phyloP scores from a whole-genome alignment of 2,329 filamentous ascomycete species.

The Fusarium liriodendri region DNA sequence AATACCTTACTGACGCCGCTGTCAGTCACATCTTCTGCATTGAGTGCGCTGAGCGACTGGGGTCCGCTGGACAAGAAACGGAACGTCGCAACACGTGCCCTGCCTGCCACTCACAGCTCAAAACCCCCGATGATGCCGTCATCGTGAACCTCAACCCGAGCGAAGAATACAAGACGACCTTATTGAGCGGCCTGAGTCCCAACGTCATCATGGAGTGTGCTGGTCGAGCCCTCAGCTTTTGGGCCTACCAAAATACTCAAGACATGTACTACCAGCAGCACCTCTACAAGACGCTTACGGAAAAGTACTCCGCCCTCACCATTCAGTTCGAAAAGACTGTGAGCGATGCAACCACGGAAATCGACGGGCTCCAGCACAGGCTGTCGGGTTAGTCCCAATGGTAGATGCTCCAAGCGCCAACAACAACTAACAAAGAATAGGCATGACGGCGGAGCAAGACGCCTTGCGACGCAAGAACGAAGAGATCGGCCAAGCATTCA shows the following conservation, averaged over 20 bases:
- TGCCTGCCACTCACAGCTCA: constrained; percentile 76
- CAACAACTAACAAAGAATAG: constrained; percentile 43
- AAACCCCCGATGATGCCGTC: constrained; percentile 80
- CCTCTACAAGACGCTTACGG: constrained; percentile 75
- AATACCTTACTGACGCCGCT: not conserved
- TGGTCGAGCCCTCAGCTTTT: constrained; percentile 82
- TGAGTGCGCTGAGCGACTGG: constrained; percentile 74
- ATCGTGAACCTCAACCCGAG: constrained; percentile 78
- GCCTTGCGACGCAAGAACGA: constrained; percentile 76
- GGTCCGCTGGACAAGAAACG: constrained; percentile 61
- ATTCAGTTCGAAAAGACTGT: constrained; percentile 78
- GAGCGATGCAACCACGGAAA: constrained; percentile 79
- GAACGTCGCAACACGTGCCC: constrained; percentile 70
- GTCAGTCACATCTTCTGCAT: constrained; percentile 86
- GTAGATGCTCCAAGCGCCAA: not conserved
- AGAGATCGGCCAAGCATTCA: constrained; percentile 73
- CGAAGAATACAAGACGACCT: constrained; percentile 90
- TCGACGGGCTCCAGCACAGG: constrained; percentile 73
- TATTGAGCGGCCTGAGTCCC: constrained; percentile 85
- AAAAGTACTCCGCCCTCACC: constrained; percentile 75
- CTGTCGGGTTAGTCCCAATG: constrained; percentile 63
- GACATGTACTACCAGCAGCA: constrained; percentile 86
- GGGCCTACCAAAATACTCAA: constrained; percentile 86
- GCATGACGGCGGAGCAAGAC: constrained; percentile 71
- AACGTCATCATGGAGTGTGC: constrained; percentile 88